Percentiles rank a stretch among this genome's conserved stretches.
Evolutionary conservation across 306 rosid species (phyloP).

Genomic region (Abrus precatorius): DNA sequence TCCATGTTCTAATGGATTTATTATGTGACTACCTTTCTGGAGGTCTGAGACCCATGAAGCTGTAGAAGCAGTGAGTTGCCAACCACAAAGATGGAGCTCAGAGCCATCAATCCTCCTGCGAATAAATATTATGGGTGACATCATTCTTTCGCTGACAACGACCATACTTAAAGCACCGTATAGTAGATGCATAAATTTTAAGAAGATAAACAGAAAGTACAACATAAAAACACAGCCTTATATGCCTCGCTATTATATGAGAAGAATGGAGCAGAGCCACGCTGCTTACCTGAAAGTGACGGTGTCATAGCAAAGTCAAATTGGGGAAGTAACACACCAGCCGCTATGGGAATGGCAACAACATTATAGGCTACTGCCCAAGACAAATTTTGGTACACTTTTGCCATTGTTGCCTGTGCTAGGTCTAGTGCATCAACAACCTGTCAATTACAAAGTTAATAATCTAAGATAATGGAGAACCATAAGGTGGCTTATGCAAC

Average conservation of each 20-base stretch:
- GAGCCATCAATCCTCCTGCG: slow-evolving; percentile 96
- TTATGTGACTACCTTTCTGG: slow-evolving; percentile 40
- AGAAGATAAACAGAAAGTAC: slow-evolving; percentile 22
- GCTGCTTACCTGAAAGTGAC: slow-evolving; percentile 85
- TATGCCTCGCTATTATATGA: slow-evolving; percentile 17
- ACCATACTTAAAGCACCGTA: slow-evolving; percentile 25
- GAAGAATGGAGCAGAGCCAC: slow-evolving; percentile 2
- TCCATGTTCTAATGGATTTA: not conserved
- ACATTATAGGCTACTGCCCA: slow-evolving; percentile 95
- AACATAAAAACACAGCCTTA: slow-evolving; percentile 27
- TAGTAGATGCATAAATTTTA: not conserved
- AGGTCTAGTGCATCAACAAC: slow-evolving; percentile 93
- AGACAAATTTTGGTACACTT: slow-evolving; percentile 91
- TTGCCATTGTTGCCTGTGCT: slow-evolving; percentile 88
- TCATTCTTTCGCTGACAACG: not conserved
- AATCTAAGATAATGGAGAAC: slow-evolving; percentile 35
- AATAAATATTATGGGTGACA: slow-evolving; percentile 44
- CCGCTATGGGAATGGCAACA: slow-evolving; percentile 87
- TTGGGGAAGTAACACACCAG: slow-evolving; percentile 88
- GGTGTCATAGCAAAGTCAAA: slow-evolving; percentile 98
- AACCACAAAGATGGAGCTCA: slow-evolving; percentile 95
- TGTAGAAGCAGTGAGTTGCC: slow-evolving; percentile 88
- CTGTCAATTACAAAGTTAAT: slow-evolving; percentile 56
- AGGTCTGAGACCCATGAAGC: slow-evolving; percentile 62
- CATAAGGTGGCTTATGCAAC: slow-evolving; percentile 13